phyloP scores from a whole-genome alignment of 257 asterid genomes.

The Jacaranda copaia region DNA sequence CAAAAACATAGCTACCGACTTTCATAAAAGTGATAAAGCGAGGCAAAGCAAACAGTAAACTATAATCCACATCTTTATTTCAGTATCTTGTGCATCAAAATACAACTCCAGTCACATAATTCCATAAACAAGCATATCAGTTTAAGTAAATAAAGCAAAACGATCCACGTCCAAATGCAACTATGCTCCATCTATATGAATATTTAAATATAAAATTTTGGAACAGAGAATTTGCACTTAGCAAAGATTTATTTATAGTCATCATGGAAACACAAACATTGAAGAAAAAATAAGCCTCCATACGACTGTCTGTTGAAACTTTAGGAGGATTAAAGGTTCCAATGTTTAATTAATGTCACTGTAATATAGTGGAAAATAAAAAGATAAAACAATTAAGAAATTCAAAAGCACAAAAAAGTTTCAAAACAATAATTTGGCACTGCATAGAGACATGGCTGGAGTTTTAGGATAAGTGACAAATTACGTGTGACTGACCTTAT shows the following conservation, averaged over 20 bases:
- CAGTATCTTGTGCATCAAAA: background rate
- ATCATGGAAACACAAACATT: no score
- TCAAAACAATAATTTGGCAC: background rate
- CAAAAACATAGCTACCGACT: background rate
- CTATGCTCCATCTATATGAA: no score
- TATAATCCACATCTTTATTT: no score
- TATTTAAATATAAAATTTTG: no score
- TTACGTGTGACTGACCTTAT: slow-evolving; percentile 45
- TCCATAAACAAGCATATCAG: no score
- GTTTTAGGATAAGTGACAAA: background rate
- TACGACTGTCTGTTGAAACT: background rate
- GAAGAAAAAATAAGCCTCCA: background rate
- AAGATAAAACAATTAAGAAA: background rate
- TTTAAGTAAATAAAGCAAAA: no score
- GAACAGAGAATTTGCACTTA: no score
- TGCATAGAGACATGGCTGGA: background rate
- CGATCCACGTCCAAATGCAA: no score
- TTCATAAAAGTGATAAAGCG: background rate
- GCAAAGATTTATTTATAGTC: no score
- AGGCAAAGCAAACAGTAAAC: background rate
- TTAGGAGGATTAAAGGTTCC: background rate
- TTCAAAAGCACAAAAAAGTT: background rate
- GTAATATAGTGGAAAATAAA: background rate
- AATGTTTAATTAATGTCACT: background rate
- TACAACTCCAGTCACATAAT: background rate